Evolutionary conservation across 345 rosid genomes (phyloP).

Genomic region (Dimocarpus longan): DNA sequence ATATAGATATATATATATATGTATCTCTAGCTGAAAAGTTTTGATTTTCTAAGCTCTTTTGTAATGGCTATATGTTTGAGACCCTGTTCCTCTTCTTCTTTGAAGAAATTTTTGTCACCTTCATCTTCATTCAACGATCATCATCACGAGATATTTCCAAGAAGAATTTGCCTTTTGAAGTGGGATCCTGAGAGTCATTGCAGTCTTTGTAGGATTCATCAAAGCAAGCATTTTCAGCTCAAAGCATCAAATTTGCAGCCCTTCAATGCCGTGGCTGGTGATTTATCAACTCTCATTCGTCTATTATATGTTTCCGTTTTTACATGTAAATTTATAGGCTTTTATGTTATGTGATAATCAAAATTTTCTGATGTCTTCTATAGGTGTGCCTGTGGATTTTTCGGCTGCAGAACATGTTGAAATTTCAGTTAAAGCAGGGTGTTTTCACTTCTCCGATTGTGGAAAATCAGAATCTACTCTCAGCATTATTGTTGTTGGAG

Average conservation of each 20-base stretch:
- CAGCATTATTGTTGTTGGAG: conserved; percentile 39
- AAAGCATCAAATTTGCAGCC: conserved; percentile 30
- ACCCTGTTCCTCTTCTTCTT: conserved; percentile 22
- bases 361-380: not conserved
- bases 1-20: not conserved
- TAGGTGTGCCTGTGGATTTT: conserved; percentile 6
- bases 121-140: conserved; percentile 7
- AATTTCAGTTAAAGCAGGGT: conserved; percentile 12
- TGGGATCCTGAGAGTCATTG: not conserved
- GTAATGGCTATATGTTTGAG: conserved; percentile 30
- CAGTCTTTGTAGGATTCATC: conserved; percentile 1
- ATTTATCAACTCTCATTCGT: not conserved
- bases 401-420: conserved; percentile 18
- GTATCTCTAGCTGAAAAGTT: not conserved
- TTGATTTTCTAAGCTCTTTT: not conserved
- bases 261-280: conserved; percentile 23
- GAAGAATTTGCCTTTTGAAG: not conserved
- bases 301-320: no score
- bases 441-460: conserved; percentile 8
- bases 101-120: conserved; percentile 4
- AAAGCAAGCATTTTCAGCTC: conserved; percentile 19
- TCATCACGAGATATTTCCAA: conserved; percentile 7
- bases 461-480: conserved; percentile 25
- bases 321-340: no score
- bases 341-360: no score